Conservation (phyloP, 2,329 filamentous ascomycete genomes). For the Dothistroma pini region DNA sequence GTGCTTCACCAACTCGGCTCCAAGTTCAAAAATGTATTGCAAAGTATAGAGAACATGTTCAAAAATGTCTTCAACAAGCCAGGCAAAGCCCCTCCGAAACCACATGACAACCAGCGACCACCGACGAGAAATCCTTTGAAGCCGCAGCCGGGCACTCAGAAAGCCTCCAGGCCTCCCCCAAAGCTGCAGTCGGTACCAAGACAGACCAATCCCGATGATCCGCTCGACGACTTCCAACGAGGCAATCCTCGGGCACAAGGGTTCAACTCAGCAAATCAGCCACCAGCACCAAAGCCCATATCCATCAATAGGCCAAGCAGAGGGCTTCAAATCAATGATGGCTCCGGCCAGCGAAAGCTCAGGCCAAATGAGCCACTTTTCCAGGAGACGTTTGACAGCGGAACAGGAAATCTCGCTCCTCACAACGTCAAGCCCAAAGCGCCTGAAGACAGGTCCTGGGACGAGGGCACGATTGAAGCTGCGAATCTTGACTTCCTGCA, state of each 20-base stretch:
- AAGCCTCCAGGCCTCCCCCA: not conserved
- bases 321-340: not conserved
- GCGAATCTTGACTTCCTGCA: not conserved
- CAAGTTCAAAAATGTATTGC: not conserved
- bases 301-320: not conserved
- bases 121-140: not conserved
- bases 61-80: not conserved
- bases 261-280: not conserved
- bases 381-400: not conserved
- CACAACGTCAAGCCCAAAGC: not conserved
- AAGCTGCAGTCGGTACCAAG: not conserved
- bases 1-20: not conserved
- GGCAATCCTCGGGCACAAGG: not conserved
- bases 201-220: not conserved
- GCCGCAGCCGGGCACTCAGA: not conserved
- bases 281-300: not conserved
- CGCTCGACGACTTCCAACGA: not conserved
- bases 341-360: not conserved
- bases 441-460: not conserved
- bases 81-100: not conserved
- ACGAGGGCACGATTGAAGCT: not conserved
- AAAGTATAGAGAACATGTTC: not conserved
- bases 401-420: not conserved
- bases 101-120: not conserved
- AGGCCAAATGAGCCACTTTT: not conserved